These are phyloP conservation scores for Setaria viridis DNA, from an alignment of 202 grass and related monocot species.

Conservation along the genomic window DNA sequence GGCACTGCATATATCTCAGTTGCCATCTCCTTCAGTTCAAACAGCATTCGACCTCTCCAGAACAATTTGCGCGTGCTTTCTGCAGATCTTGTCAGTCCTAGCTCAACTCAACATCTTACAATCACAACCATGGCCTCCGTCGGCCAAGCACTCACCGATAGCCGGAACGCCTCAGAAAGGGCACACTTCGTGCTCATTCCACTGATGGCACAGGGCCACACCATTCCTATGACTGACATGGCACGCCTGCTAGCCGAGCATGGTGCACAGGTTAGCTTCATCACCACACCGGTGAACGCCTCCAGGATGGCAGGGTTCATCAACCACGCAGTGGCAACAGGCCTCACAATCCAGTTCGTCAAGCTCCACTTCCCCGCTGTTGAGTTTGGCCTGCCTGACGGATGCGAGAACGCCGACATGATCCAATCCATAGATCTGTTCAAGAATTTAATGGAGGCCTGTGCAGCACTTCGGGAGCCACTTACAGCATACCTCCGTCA, in stretches of 20 bases:
- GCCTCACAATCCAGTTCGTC: slow-evolving; percentile 46
- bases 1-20: background rate
- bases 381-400: slow-evolving; percentile 62
- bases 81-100: background rate
- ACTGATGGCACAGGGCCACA: slow-evolving; percentile 65
- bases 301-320: slow-evolving; percentile 43
- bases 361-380: slow-evolving; percentile 48
- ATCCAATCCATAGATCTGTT: slow-evolving; percentile 23
- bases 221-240: slow-evolving; percentile 77
- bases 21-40: background rate
- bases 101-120: background rate
- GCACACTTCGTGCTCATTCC: slow-evolving; percentile 66
- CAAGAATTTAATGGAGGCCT: slow-evolving; percentile 55
- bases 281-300: slow-evolving; percentile 67
- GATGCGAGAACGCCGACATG: slow-evolving; percentile 63
- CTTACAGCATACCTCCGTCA: slow-evolving; percentile 48
- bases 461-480: slow-evolving; percentile 39
- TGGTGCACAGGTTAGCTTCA: slow-evolving; percentile 56
- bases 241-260: slow-evolving; percentile 58
- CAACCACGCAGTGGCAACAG: background rate
- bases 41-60: background rate
- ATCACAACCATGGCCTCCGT: slow-evolving; percentile 30
- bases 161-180: background rate
- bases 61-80: background rate
- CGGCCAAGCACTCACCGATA: background rate